Conservation (phyloP, 2,329 filamentous ascomycete species). For the Fusarium denticulatum region DNA sequence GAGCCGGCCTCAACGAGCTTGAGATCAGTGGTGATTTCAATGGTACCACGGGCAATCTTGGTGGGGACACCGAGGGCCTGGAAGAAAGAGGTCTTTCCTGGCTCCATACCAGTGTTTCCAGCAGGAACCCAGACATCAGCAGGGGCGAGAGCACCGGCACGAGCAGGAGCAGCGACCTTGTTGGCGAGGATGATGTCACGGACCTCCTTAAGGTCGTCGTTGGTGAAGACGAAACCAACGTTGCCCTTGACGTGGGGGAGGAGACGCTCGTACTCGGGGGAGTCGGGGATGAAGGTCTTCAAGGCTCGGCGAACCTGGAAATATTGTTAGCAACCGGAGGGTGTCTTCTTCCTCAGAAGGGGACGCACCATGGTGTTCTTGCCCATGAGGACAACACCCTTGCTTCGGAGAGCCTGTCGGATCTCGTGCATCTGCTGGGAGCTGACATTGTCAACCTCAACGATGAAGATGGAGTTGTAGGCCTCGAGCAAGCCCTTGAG, state of each 20-base stretch:
- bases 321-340: constrained; percentile 25
- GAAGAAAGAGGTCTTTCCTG: constrained; percentile 99
- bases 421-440: constrained; percentile 99
- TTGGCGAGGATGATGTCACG: constrained; percentile 96
- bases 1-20: constrained; percentile 93
- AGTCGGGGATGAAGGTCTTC: constrained; percentile 90
- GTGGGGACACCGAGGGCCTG: constrained; percentile 99
- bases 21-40: constrained; percentile 98
- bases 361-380: constrained; percentile 98
- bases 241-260: constrained; percentile 97
- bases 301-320: constrained; percentile 89
- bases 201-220: constrained; percentile 88
- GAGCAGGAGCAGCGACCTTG: constrained; percentile 96
- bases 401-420: constrained; percentile 85
- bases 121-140: constrained; percentile 93
- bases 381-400: constrained; percentile 98
- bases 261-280: constrained; percentile 97
- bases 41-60: constrained; percentile 99
- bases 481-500: constrained; percentile 96
- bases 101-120: constrained; percentile 99
- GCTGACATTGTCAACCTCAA: constrained; percentile 98
- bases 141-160: constrained; percentile 96
- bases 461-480: constrained; percentile 98
- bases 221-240: constrained; percentile 99
- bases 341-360: background rate